Evolutionary conservation across 768 basidiomycete species (phyloP).

Genomic region (Calvatia gigantea): DNA sequence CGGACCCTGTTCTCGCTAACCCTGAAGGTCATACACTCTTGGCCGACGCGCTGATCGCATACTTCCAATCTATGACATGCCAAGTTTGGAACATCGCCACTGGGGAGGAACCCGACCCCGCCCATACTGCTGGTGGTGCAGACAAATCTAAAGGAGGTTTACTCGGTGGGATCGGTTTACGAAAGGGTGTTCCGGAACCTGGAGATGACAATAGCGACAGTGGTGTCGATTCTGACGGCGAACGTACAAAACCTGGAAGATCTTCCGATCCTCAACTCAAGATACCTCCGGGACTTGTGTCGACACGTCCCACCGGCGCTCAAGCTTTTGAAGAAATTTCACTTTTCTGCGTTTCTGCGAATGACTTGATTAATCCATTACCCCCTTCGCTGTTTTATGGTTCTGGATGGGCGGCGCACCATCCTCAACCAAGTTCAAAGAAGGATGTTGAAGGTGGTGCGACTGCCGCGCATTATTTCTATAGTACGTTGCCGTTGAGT

Average conservation of each 20-base stretch:
- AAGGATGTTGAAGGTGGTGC: conserved; percentile 21
- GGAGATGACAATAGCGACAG: conserved; percentile 27
- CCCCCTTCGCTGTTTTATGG: conserved; percentile 94
- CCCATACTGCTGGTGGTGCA: conserved; percentile 30
- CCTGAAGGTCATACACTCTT: conserved; percentile 79
- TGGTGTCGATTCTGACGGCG: conserved; percentile 28
- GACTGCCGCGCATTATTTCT: conserved; percentile 83
- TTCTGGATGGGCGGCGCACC: conserved; percentile 82
- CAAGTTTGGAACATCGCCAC: conserved; percentile 74
- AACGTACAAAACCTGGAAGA: conserved; percentile 20
- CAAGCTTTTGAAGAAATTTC: conserved; percentile 78
- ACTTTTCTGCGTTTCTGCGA: conserved; percentile 94
- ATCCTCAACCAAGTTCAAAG: conserved; percentile 43
- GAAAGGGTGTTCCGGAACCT: conserved; percentile 70
- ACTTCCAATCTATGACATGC: conserved; percentile 89
- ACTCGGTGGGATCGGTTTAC: conserved; percentile 82
- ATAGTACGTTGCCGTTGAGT: conserved; percentile 81
- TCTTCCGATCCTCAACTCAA: conserved; percentile 26
- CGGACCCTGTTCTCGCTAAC: conserved; percentile 82
- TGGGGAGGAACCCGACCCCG: conserved; percentile 59
- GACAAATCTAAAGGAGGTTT: conserved; percentile 52
- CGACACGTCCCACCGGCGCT: conserved; percentile 50
- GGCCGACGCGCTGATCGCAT: conserved; percentile 87
- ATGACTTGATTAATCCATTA: conserved; percentile 95
- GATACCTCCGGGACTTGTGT: conserved; percentile 74